These are phyloP conservation scores for Quercus phellos DNA, from an alignment of 331 rosid species.

Conservation along the genomic window DNA sequence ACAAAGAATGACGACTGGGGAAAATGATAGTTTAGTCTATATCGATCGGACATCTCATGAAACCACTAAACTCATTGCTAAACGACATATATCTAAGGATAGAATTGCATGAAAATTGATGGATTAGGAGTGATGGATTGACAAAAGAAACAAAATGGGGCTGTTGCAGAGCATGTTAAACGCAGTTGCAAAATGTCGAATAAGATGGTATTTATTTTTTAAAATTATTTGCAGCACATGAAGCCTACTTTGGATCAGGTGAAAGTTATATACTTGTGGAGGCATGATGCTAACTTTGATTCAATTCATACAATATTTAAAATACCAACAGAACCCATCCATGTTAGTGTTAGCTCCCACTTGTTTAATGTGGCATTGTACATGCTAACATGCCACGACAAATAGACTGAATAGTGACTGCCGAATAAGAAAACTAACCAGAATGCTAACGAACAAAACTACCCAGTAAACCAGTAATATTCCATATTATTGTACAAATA, in stretches of 20 bases:
- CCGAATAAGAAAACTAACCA: conserved; percentile 36
- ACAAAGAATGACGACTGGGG: no score
- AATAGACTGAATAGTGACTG: conserved; percentile 17
- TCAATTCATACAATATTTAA: conserved; percentile 19
- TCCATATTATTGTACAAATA: conserved; percentile 11
- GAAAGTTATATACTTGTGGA: conserved; percentile 18
- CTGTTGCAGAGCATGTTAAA: conserved; percentile 18
- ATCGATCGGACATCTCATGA: neutral
- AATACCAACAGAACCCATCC: conserved; percentile 34
- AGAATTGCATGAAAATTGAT: neutral
- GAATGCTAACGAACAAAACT: conserved; percentile 45
- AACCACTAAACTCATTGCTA: neutral
- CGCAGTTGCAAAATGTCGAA: conserved; percentile 19
- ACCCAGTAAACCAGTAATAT: conserved; percentile 34
- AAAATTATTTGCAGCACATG: conserved; percentile 49
- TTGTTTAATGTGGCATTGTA: conserved; percentile 13
- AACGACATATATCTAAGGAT: neutral
- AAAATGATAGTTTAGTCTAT: neutral
- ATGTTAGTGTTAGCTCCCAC: conserved; percentile 69
- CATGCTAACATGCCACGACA: conserved; percentile 5
- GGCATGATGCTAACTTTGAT: conserved; percentile 28
- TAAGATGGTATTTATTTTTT: conserved; percentile 8
- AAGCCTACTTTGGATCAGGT: conserved; percentile 35
- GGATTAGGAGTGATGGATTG: conserved; percentile 4
- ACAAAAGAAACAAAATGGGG: conserved; percentile 24